phyloP scores from a whole-genome alignment of 164 flowering plant genomes.

The Cinnamomum micranthum region DNA sequence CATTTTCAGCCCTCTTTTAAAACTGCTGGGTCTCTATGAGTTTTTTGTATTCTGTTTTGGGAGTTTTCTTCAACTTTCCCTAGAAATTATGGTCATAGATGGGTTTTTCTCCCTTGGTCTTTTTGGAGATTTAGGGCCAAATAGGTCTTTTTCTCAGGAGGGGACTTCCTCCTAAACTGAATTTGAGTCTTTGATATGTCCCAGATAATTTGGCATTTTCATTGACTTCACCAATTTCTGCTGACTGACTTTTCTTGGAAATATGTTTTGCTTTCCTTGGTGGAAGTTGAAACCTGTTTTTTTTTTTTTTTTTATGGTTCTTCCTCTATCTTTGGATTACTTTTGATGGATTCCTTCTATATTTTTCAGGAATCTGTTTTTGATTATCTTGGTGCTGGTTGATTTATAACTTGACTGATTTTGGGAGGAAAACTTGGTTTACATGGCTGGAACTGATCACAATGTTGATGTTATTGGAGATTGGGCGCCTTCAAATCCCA shows the following conservation, averaged over 20 bases:
- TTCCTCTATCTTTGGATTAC: not conserved
- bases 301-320: not conserved
- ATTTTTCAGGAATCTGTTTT: slow-evolving; percentile 3
- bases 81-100: not conserved
- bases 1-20: not conserved
- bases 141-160: too few species aligned
- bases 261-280: not conserved
- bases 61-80: not conserved
- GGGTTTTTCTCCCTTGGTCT: not conserved
- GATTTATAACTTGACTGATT: not conserved
- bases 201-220: not conserved
- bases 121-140: too few species aligned
- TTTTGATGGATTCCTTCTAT: not conserved
- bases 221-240: not conserved
- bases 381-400: not conserved
- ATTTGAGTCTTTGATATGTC: not conserved
- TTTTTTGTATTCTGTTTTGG: not conserved
- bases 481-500: slow-evolving; percentile 62
- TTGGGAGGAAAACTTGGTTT: not conserved
- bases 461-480: slow-evolving; percentile 59
- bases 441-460: slow-evolving; percentile 61
- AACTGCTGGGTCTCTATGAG: not conserved
- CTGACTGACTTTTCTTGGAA: not conserved
- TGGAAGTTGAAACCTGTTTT: not conserved
- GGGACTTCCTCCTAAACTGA: not conserved